A percentile compares a stretch with the other conserved stretches of the same genome.
Evolutionary conservation across 176 grass and related monocot genomes (phyloP).

Genomic region (Phragmites australis): DNA sequence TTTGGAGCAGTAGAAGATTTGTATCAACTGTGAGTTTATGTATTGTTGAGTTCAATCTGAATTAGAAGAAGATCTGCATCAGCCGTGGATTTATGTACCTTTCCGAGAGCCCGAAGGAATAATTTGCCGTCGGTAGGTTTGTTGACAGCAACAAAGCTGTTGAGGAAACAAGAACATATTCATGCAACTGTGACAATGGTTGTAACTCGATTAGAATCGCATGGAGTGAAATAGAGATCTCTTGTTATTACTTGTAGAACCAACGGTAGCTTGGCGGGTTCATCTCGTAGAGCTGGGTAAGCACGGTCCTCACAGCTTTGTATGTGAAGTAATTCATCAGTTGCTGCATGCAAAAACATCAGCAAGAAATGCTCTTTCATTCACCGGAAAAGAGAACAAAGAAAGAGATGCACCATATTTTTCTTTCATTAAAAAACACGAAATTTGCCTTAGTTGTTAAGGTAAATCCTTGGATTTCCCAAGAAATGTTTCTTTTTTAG

Average conservation of each 20-base stretch:
- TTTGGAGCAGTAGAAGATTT: not conserved
- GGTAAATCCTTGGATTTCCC: too few relatives aligned
- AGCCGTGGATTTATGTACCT: conserved; percentile 45
- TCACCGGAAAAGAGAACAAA: not conserved
- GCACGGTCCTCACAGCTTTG: conserved; percentile 86
- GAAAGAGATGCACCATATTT: too few relatives aligned
- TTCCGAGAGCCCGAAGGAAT: conserved; percentile 69
- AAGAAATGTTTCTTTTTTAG: not conserved
- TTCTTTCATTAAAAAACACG: not conserved
- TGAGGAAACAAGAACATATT: not conserved
- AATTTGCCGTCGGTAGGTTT: conserved; percentile 73
- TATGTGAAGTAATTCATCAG: conserved; percentile 89
- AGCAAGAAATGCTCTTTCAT: not conserved
- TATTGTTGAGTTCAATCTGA: not conserved
- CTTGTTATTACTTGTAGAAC: conserved; percentile 70
- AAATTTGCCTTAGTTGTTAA: not conserved
- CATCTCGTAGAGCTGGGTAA: conserved; percentile 95
- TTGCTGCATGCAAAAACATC: conserved; percentile 49
- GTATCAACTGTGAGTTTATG: not conserved
- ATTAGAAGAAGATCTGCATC: not conserved
- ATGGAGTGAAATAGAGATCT: not conserved
- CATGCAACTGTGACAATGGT: not conserved
- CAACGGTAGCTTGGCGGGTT: conserved; percentile 91
- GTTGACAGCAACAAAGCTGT: conserved; percentile 77
- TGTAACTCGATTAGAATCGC: not conserved